Evolutionary conservation across 2,329 filamentous ascomycete species (phyloP), one percentile per base, ranked within the genome.

Genomic region (Colletotrichum tofieldiae): DNA sequence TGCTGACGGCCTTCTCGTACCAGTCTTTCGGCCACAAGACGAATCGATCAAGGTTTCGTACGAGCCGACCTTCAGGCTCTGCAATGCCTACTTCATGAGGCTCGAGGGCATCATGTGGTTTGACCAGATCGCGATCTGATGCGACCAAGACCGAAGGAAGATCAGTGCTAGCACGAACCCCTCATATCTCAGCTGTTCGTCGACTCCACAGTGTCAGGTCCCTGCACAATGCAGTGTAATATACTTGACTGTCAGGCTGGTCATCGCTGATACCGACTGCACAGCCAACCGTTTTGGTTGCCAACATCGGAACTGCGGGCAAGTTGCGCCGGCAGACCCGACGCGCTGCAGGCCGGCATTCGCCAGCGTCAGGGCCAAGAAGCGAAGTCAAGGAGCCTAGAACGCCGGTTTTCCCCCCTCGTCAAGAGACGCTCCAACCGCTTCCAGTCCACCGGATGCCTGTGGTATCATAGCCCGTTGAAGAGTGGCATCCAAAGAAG

Each of bases 191-290:
- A 72, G 54, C 65, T 55, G 52, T 59, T 65, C 59, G 32, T 37
- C 26, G 23, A 49, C 59, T 70, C 65, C 70, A 64, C 39, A 55
- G 52, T 55, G 65, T 43, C 52, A 72, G 65, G 70, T 72, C 65
- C 70, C 70, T 72, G 70, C 65, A 72, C 70, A 35, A 72, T 70
- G 70, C 65, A 72, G 70, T 72, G 54, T 55, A 60, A 72, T 69
- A 64, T 47, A 60, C 14, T 47, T 45, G 29, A 63, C 37, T 69
- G 54, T 35, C 58, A 52, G 69, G 64, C 69, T 60, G 61, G 35
- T 41, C 58, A 59, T 59, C 58, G 52, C 52, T 65, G 65, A 65
- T 72, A 60, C 54, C 54, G 70, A 39, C 65, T 49, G 52, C 41
- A 29, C 54, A 69, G 59, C 54, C 32, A 69, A 69, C 54, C 70